Conservation (phyloP, 768 basidiomycete species). For the Trametes coccinea region DNA sequence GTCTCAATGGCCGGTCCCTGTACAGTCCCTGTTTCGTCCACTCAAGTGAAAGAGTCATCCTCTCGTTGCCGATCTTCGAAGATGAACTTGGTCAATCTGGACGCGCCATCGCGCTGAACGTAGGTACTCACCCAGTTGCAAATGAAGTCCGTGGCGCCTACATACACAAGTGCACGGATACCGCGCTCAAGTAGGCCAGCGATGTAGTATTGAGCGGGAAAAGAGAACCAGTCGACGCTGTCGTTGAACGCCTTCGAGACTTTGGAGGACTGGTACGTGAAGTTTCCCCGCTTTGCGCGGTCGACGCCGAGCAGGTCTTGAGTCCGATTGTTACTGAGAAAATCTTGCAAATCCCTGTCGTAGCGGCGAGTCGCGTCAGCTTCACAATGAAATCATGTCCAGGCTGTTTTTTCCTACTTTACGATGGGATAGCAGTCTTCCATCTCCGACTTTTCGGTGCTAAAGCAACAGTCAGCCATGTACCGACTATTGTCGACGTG, state of each 20-base stretch:
- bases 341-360: conserved; percentile 53
- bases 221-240: conserved; percentile 39
- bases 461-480: neutral
- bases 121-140: conserved; percentile 47
- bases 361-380: neutral
- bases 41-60: conserved; percentile 55
- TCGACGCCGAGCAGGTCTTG: conserved; percentile 65
- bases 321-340: conserved; percentile 57
- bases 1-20: conserved; percentile 39
- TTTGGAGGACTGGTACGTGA: conserved; percentile 37
- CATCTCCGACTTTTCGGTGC: conserved; percentile 45
- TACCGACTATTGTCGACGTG: too few relatives aligned
- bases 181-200: conserved; percentile 53
- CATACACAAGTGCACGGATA: conserved; percentile 51
- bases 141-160: conserved; percentile 53
- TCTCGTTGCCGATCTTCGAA: conserved; percentile 50
- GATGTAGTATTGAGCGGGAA: conserved; percentile 41
- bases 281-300: conserved; percentile 33
- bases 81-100: neutral
- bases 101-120: neutral
- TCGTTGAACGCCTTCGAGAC: conserved; percentile 50
- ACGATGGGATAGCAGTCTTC: conserved; percentile 61
- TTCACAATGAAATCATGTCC: neutral
- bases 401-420: neutral
- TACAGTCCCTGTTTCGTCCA: conserved; percentile 59